Base-by-base conservation (phyloP, 1,284 basidiomycete genomes). In the Anthracocystis panici-leucophaei region DNA sequence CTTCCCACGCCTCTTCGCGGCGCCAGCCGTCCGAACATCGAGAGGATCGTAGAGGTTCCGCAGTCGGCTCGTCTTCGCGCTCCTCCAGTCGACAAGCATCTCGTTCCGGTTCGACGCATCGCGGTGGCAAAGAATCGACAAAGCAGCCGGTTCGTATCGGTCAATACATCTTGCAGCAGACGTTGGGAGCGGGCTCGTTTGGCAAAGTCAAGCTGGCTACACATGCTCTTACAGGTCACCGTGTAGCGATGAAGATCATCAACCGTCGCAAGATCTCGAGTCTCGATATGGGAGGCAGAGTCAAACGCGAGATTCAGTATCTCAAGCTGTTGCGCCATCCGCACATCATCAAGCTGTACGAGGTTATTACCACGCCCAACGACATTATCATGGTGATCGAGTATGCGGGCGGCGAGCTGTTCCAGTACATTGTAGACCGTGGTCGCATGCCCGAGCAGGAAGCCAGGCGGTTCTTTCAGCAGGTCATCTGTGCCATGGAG, bases 151-250 rank as follows among this genome's bases (percentile, higher is more conserved):
- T 82, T 18, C 75, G 80, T 51, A 77, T 85, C 57, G 83, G 83
- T 1, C 81, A 83, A 53, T 84, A 84, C 68, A 82, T 80, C 38
- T 66, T 84, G 21, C 76, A 77, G 41, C 85, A 87, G 59, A 89
- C 88, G 1, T 82, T 89, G 10, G 89, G 89, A 0, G 87, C 88
- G 68, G 96, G 96, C 20, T 95, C 93, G 14, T 99, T 98, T 87
- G 96, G 95, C 65, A 97, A 97, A 86, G 96, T 99, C 84, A 98
- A 97, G 88, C 92, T 96, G 89, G 96, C 94, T 35, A 91, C 91
- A 14, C 96, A 99, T 86, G 92, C 92, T 46, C 90, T 97, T 77
- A 98, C 96, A 0, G 94, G 95, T 0, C 94, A 97, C 84, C 91
- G 91, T 78, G 96, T 99, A 46, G 96, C 96, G 4, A 94, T 99